A percentile compares a stretch with the other conserved stretches of the same genome.
These are phyloP conservation scores for Guadua angustifolia DNA, from an alignment of 176 grass and related monocot species.

Conservation along the genomic window DNA sequence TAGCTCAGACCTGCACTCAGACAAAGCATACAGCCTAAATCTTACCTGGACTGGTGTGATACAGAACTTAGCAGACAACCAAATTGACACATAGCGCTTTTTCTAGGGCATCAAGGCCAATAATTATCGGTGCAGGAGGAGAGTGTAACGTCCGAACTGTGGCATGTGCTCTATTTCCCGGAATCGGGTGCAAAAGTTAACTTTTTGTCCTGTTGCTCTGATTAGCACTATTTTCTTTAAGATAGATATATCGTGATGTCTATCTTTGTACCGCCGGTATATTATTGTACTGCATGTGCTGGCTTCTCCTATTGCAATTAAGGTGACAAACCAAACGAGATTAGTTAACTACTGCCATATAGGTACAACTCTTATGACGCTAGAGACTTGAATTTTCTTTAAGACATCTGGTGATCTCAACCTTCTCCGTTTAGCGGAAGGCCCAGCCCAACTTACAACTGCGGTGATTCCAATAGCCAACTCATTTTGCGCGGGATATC, in stretches of 20 bases:
- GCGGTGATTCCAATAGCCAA: neutral
- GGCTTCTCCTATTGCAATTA: neutral
- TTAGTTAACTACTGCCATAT: neutral
- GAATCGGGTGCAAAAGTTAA: slow-evolving; percentile 37
- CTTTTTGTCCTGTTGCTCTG: slow-evolving; percentile 40
- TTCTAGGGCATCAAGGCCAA: too few species aligned
- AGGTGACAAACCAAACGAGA: neutral
- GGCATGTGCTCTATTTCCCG: slow-evolving; percentile 25
- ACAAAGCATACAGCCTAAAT: too few species aligned
- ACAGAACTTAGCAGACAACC: too few species aligned
- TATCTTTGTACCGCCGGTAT: neutral
- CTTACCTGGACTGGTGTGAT: too few species aligned
- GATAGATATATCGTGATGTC: slow-evolving; percentile 47
- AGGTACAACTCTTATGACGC: neutral
- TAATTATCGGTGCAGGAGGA: too few species aligned
- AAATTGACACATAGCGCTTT: too few species aligned
- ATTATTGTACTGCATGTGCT: slow-evolving; percentile 25
- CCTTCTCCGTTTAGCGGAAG: neutral
- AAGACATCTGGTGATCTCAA: too few species aligned
- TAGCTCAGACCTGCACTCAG: too few species aligned
- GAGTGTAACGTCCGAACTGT: too few species aligned
- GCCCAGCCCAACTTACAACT: neutral
- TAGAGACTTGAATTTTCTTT: neutral
- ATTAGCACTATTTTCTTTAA: slow-evolving; percentile 41
- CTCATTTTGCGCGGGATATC: neutral